Percentiles rank a stretch among this genome's conserved stretches.
Conservation (phyloP, 2,329 filamentous ascomycete genomes). For the Pseudocercospora crystallina region DNA sequence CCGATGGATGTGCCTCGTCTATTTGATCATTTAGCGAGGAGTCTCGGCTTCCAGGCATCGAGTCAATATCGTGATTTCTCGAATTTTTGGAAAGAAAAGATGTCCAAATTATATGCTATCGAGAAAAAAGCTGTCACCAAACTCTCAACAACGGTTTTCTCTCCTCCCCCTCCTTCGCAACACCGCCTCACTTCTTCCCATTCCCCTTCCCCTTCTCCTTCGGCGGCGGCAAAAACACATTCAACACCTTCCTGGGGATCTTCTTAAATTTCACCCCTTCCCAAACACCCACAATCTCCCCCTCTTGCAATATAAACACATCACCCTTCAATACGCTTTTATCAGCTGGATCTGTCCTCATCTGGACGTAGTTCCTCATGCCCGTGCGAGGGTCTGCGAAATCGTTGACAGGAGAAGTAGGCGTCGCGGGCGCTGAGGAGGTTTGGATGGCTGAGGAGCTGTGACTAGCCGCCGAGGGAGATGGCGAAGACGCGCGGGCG, state of each 20-base stretch:
- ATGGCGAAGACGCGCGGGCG: background rate
- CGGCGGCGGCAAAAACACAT: constrained; percentile 62
- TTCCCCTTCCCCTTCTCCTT: constrained; percentile 30
- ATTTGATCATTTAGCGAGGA: too few relatives aligned
- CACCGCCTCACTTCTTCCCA: background rate
- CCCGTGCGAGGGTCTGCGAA: background rate
- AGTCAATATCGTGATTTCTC: too few relatives aligned
- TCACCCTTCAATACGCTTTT: constrained; percentile 29
- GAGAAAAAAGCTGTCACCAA: too few relatives aligned
- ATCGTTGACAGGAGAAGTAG: background rate
- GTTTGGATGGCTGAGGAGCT: background rate
- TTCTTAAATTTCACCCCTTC: constrained; percentile 42
- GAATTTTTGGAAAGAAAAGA: too few relatives aligned
- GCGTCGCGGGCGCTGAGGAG: constrained; percentile 19
- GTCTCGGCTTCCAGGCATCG: too few relatives aligned
- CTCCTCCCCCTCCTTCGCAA: background rate
- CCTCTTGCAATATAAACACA: constrained; percentile 34
- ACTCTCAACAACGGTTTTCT: too few relatives aligned
- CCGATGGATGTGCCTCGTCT: too few relatives aligned
- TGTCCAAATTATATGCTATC: too few relatives aligned
- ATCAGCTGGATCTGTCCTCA: constrained; percentile 30
- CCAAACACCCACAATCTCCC: constrained; percentile 33
- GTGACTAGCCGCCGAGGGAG: too few relatives aligned
- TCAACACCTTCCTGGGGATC: constrained; percentile 62
- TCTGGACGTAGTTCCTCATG: constrained; percentile 34